Conservation (phyloP, 768 basidiomycete species). For the Amanita phalloides region DNA sequence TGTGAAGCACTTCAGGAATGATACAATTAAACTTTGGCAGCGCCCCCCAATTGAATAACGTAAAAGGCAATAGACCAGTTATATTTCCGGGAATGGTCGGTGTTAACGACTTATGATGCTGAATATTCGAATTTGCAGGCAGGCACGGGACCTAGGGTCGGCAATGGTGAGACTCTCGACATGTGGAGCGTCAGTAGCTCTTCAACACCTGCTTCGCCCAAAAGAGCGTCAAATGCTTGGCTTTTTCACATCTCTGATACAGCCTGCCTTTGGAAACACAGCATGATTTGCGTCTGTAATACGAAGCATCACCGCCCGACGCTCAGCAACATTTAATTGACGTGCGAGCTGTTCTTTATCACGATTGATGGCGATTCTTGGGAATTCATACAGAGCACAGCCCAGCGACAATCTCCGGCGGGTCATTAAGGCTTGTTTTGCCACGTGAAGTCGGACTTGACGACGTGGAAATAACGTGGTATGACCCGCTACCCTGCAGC, state of each 20-base stretch:
- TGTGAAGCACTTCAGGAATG: not conserved
- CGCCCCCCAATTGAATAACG: not conserved
- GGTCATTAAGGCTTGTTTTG: slow-evolving; percentile 13
- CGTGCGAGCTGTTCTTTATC: not conserved
- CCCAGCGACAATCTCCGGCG: not conserved
- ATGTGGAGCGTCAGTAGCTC: too few relatives aligned
- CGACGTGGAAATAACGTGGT: slow-evolving; percentile 28
- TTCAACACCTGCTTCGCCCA: too few relatives aligned
- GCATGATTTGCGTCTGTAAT: not conserved
- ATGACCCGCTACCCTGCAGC: not conserved
- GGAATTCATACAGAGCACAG: not conserved
- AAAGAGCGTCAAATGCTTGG: not conserved
- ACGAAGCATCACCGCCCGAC: not conserved
- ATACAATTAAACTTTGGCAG: not conserved
- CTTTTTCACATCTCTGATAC: not conserved
- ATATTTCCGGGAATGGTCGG: not conserved
- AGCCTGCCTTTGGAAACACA: not conserved
- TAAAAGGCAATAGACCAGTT: not conserved
- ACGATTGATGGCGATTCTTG: not conserved
- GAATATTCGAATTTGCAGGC: not conserved
- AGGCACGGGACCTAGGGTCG: not conserved
- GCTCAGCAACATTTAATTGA: not conserved
- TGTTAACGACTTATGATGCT: not conserved
- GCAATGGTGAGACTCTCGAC: not conserved
- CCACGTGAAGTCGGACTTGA: slow-evolving; percentile 20